A percentile compares a stretch with the other conserved stretches of the same genome.
Evolutionary conservation across 331 rosid genomes (phyloP).

Genomic region (Pyrus hybrid): DNA sequence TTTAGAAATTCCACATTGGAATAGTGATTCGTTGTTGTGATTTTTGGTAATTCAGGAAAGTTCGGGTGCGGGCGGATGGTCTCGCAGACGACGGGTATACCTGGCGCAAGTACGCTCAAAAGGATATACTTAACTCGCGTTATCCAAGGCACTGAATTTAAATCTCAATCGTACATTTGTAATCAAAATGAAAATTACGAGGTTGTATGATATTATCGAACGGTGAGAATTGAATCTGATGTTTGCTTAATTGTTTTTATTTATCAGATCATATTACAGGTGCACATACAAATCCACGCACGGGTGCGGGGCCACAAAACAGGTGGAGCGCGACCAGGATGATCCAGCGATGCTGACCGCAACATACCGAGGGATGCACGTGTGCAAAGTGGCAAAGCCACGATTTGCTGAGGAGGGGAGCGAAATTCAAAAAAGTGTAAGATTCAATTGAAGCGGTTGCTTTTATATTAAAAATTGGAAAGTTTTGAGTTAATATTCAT

Average conservation of each 20-base stretch:
- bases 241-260: not conserved
- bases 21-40: too few relatives aligned
- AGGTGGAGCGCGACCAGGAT: conserved; percentile 79
- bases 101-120: conserved; percentile 38
- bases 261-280: conserved; percentile 72
- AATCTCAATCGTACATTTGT: not conserved
- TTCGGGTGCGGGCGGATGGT: conserved; percentile 24
- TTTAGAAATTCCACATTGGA: not conserved
- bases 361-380: conserved; percentile 84
- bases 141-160: conserved; percentile 17
- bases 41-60: conserved; percentile 18
- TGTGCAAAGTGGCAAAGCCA: too few relatives aligned
- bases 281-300: conserved; percentile 47
- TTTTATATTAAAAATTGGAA: too few relatives aligned
- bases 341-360: conserved; percentile 85
- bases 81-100: conserved; percentile 26
- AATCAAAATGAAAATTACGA: not conserved
- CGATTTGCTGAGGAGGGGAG: accelerated
- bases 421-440: too few relatives aligned
- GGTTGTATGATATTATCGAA: not conserved
- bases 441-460: too few relatives aligned
- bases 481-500: too few relatives aligned
- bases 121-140: conserved; percentile 13
- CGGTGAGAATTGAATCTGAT: not conserved
- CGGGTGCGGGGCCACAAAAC: conserved; percentile 91